phyloP scores from a whole-genome alignment of 495 filamentous ascomycete species.

The Immersiella caudata region DNA sequence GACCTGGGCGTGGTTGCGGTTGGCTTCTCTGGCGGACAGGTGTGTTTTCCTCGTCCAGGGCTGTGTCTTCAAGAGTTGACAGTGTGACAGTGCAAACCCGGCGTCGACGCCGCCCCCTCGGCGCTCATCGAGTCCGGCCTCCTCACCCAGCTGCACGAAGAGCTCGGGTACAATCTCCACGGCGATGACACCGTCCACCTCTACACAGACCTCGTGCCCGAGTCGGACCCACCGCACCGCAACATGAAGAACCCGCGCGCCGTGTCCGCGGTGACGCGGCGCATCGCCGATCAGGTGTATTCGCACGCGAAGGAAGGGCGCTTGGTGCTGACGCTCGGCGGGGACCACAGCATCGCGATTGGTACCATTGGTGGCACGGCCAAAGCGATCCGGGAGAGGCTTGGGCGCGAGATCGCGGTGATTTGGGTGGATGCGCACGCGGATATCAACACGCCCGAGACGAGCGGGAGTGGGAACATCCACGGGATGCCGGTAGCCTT shows the following conservation, averaged over 20 bases:
- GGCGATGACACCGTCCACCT: slow-evolving; percentile 82
- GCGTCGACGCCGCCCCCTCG: slow-evolving; percentile 89
- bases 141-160: slow-evolving; percentile 77
- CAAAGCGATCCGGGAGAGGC: slow-evolving; percentile 79
- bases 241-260: slow-evolving; percentile 91
- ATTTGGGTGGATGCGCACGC: slow-evolving; percentile 99
- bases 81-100: slow-evolving; percentile 72
- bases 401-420: slow-evolving; percentile 81
- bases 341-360: slow-evolving; percentile 96
- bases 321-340: slow-evolving; percentile 89
- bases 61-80: slow-evolving; percentile 13
- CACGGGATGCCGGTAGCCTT: slow-evolving; percentile 99
- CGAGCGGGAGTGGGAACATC: slow-evolving; percentile 86
- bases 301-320: slow-evolving; percentile 81
- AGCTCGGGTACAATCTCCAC: slow-evolving; percentile 84
- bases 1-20: slow-evolving; percentile 93
- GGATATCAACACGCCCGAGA: slow-evolving; percentile 96
- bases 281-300: slow-evolving; percentile 83
- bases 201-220: slow-evolving; percentile 76
- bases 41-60: slow-evolving; percentile 42
- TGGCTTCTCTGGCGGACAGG: slow-evolving; percentile 96
- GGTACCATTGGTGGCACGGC: slow-evolving; percentile 85
- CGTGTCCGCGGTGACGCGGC: slow-evolving; percentile 83
- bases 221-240: slow-evolving; percentile 73
- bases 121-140: slow-evolving; percentile 90